Evolutionary conservation across 2,329 filamentous ascomycete species (phyloP), one percentile per base, ranked within the genome.

Genomic region (Sphaerulina populicola): DNA sequence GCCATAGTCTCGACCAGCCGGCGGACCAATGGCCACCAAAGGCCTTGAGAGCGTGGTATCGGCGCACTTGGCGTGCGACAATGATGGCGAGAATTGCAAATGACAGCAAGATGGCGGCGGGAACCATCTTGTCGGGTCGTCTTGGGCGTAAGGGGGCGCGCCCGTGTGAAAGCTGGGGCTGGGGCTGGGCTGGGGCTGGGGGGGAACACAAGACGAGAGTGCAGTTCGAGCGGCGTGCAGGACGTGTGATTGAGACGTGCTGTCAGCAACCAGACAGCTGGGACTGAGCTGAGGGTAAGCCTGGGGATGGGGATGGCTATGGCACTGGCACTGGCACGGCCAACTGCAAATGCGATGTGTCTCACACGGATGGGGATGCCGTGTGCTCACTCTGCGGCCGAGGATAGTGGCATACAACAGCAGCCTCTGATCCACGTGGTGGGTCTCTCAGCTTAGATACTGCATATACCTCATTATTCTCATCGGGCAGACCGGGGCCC

Each of bases 1-100:
- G 62, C 68, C 68, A 71, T 55, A 70, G 46, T 14, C 69, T 58
- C 6, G 67, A 68, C 63, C 66, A 71, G 8, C 66, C 66, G 14
- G 62, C 59, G 1, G 60, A 64, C 62, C 67, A 68, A 47, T 69
- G 69, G 27, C 69, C 69, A 15, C 64, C 63, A 53, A 71, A 71
- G 6, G 64, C 56, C 14, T 56, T 60, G 44, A 71, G 59, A 2
- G 64, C 56, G 47, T 57, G 56, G 51, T 67, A 68, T n/a, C 58
- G 62, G 18, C 57, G 62, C 15, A 66, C 44, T 23, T 57, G 62
- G 29, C 60, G 65, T 49, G 58, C 46, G 23, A 64, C 53, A 41
- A 59, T 53, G 36, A 60, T 21, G 33, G 63, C 40, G 12, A 59
- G 44, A 33, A 64, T 51, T 41, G 60, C 63, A 54, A 59, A 53